Evolutionary conservation across 2,329 filamentous ascomycete species (phyloP).

Genomic region (Nigrograna mackinnonii): DNA sequence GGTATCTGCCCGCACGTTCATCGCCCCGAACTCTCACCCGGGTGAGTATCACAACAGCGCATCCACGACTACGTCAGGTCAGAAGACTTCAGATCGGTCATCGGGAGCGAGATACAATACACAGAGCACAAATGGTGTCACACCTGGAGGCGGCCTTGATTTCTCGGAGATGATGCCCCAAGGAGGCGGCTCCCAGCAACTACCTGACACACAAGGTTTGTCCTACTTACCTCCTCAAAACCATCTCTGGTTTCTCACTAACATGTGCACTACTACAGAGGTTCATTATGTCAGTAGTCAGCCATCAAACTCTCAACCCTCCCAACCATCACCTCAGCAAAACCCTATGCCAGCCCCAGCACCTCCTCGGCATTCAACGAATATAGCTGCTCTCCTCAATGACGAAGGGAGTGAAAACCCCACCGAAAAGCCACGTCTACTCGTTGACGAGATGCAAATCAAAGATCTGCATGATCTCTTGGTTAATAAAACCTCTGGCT

Average conservation of each 20-base stretch:
- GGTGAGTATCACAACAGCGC: conserved; percentile 79
- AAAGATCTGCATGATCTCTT: conserved; percentile 65
- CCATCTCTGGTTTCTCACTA: no score
- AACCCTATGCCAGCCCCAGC: conserved; percentile 39
- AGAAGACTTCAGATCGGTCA: conserved; percentile 76
- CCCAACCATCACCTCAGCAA: conserved; percentile 38
- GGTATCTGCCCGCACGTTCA: conserved; percentile 62
- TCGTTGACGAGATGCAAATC: conserved; percentile 57
- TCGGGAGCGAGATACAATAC: conserved; percentile 69
- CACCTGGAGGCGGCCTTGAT: conserved; percentile 56
- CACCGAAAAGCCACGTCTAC: conserved; percentile 34
- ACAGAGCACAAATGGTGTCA: conserved; percentile 70
- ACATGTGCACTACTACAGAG: conserved; percentile 15
- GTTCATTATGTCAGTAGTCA: conserved; percentile 38
- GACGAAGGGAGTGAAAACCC: conserved; percentile 19
- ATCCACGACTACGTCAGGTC: conserved; percentile 82
- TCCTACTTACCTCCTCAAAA: conserved; percentile 18
- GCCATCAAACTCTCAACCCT: conserved; percentile 40
- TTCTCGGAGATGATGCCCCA: conserved; percentile 56
- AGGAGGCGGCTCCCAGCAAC: conserved; percentile 59
- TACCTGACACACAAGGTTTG: conserved; percentile 67
- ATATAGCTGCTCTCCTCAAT: conserved; percentile 49
- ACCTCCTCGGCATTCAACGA: conserved; percentile 35
- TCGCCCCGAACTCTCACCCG: conserved; percentile 61
- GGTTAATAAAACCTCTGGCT: conserved; percentile 70